A percentile compares a stretch with the other conserved stretches of the same genome.
Evolutionary conservation across 2,329 filamentous ascomycete species (phyloP).

Genomic region (Ustilaginoidea virens): DNA sequence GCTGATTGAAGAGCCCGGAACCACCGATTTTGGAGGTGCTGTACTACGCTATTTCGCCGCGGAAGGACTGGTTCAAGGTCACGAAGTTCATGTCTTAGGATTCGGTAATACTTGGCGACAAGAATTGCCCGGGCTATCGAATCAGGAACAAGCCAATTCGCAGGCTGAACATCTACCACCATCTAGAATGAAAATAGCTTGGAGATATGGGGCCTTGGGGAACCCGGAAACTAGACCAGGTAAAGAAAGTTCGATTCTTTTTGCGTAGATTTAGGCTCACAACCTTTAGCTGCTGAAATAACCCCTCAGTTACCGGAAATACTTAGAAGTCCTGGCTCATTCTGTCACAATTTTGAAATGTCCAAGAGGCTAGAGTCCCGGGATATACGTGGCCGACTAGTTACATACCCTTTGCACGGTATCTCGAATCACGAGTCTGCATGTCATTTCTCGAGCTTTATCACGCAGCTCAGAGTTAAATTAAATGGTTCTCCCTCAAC

Average conservation of each 20-base stretch:
- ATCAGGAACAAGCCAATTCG: constrained; percentile 21
- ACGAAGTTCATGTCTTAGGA: constrained; percentile 75
- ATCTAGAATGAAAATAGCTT: constrained; percentile 97
- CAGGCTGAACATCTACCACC: constrained; percentile 24
- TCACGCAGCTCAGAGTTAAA: constrained; percentile 39
- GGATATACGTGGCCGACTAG: constrained; percentile 33
- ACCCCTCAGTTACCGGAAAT: background rate
- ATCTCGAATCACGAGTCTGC: constrained; percentile 10
- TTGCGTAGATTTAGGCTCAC: background rate
- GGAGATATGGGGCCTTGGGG: constrained; percentile 81
- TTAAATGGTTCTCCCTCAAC: constrained; percentile 41
- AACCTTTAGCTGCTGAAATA: background rate
- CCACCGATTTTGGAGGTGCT: constrained; percentile 82
- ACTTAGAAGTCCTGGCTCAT: constrained; percentile 18
- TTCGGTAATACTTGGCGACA: constrained; percentile 65
- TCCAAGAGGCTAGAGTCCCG: constrained; percentile 42
- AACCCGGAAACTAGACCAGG: constrained; percentile 21
- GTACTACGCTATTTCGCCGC: constrained; percentile 81
- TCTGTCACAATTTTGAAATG: constrained; percentile 62
- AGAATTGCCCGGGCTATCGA: constrained; percentile 59
- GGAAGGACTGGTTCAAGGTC: constrained; percentile 82
- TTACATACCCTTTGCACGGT: constrained; percentile 32
- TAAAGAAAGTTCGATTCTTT: background rate
- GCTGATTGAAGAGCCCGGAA: constrained; percentile 75
- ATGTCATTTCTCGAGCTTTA: constrained; percentile 41